Evolutionary conservation across 192 early-diverging fungal species (phyloP).

Genomic region (Phycomyces blakesleeanus): DNA sequence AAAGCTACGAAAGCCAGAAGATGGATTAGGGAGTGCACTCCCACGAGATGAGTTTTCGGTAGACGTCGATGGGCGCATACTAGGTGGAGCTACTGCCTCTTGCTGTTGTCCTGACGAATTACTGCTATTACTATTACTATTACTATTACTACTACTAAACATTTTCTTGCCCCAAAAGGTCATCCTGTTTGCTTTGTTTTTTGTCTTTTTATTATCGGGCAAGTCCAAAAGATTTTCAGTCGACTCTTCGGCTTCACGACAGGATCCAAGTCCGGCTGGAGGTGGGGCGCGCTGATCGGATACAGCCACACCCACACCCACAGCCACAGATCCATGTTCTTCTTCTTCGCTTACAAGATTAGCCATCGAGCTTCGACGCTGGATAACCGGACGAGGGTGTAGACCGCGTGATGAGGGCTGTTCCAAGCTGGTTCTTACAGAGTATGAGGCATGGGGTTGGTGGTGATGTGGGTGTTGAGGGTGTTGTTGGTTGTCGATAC

Average conservation of each 20-base stretch:
- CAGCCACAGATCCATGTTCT: too few species aligned
- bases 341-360: background rate
- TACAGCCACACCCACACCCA: too few species aligned
- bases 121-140: too few species aligned
- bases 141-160: too few species aligned
- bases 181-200: slow-evolving; percentile 30
- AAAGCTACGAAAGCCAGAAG: slow-evolving; percentile 18
- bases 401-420: background rate
- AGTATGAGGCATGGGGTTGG: background rate
- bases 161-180: slow-evolving; percentile 35
- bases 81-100: background rate
- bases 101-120: background rate
- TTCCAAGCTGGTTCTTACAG: slow-evolving; percentile 4
- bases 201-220: slow-evolving; percentile 19
- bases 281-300: background rate
- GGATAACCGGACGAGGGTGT: background rate
- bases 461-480: background rate
- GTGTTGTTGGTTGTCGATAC: background rate
- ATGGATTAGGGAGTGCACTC: slow-evolving; percentile 1
- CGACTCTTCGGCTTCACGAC: background rate
- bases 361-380: slow-evolving; percentile 7
- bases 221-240: background rate
- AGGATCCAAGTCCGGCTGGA: background rate
- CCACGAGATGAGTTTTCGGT: slow-evolving; percentile 5
- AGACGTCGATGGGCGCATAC: slow-evolving; percentile 17